Conservation (phyloP, 2,329 filamentous ascomycete species). For the Fusarium sp. region DNA sequence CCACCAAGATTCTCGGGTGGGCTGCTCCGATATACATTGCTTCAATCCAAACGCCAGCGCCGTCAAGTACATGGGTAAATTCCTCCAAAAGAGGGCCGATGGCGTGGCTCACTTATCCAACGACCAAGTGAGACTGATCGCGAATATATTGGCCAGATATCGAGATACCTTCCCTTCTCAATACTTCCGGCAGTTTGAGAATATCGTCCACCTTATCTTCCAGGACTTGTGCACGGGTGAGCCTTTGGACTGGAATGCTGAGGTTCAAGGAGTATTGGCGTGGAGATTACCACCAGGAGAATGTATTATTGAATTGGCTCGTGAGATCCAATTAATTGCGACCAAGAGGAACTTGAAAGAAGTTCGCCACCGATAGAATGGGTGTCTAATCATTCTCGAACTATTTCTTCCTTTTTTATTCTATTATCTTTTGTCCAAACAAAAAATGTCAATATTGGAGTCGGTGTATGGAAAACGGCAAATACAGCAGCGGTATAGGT, state of each 20-base stretch:
- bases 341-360: neutral
- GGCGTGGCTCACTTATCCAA: fast-evolving
- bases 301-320: neutral
- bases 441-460: too few relatives aligned
- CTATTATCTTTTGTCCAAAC: too few relatives aligned
- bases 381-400: too few relatives aligned
- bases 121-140: neutral
- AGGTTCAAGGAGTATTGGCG: conserved; percentile 14
- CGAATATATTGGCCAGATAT: neutral
- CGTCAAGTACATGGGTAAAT: neutral
- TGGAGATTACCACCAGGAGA: neutral
- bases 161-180: neutral
- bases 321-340: neutral
- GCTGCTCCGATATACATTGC: conserved; percentile 4
- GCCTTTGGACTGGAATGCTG: neutral
- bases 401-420: too few relatives aligned
- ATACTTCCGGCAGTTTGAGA: neutral
- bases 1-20: neutral
- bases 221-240: neutral
- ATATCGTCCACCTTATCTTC: neutral
- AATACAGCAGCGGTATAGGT: too few relatives aligned
- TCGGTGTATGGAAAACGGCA: too few relatives aligned
- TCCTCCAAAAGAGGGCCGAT: neutral
- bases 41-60: conserved; percentile 12
- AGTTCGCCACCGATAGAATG: neutral